Evolutionary conservation across 1,284 basidiomycete genomes (phyloP).

Genomic region (Apiotrichum gamsii): DNA sequence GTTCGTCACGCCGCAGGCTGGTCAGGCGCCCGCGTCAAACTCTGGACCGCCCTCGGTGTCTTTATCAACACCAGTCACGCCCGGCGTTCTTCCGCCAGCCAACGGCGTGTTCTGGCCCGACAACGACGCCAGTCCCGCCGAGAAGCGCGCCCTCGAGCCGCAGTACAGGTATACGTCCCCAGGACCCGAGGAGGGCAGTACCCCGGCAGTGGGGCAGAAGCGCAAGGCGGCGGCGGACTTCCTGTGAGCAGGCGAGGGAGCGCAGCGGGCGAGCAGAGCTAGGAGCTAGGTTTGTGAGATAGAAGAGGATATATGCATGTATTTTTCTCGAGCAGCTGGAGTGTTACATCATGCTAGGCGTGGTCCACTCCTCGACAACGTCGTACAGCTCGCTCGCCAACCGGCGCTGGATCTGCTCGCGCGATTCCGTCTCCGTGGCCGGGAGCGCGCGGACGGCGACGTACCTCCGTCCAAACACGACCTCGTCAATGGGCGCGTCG

Average conservation of each 20-base stretch:
- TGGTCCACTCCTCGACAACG: slow-evolving; percentile 62
- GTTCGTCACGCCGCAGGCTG: slow-evolving; percentile 13
- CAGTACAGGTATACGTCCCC: slow-evolving; percentile 60
- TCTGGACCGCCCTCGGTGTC: too few species aligned
- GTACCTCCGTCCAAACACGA: slow-evolving; percentile 76
- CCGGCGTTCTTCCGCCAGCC: slow-evolving; percentile 34
- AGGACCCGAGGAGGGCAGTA: slow-evolving; percentile 19
- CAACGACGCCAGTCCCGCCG: slow-evolving; percentile 47
- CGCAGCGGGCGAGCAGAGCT: too few species aligned
- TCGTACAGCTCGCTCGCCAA: slow-evolving; percentile 77
- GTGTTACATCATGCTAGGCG: slow-evolving; percentile 14
- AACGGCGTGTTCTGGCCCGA: slow-evolving; percentile 49
- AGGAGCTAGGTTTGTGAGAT: too few species aligned
- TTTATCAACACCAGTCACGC: too few species aligned
- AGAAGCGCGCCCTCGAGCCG: slow-evolving; percentile 67
- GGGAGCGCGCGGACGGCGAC: slow-evolving; percentile 56
- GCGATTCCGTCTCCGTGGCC: slow-evolving; percentile 53
- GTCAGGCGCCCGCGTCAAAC: slow-evolving; percentile 6
- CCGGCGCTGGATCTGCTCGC: slow-evolving; percentile 65
- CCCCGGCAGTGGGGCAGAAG: slow-evolving; percentile 29
- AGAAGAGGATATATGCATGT: not conserved
- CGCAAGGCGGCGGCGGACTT: slow-evolving; percentile 49
- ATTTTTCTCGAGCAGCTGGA: not conserved
- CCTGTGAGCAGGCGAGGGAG: slow-evolving; percentile 24
- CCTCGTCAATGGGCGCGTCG: slow-evolving; percentile 55